Conservation (phyloP, 2,329 filamentous ascomycete species). For the Aspergillus aculeatinus region DNA sequence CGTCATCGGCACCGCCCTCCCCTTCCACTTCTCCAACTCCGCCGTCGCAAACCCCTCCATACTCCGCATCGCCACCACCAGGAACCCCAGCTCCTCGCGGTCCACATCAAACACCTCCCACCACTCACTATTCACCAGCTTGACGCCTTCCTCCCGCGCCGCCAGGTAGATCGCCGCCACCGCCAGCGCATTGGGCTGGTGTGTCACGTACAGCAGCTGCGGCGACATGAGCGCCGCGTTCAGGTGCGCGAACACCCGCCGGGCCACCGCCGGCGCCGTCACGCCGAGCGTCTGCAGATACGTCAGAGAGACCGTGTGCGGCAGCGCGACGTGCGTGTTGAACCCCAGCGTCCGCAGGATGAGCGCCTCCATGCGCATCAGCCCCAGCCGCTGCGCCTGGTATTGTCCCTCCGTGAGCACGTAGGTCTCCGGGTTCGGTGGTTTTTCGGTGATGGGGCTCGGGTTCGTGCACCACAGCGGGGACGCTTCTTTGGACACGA, state of each 20-base stretch:
- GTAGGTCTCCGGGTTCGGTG: conserved; percentile 54
- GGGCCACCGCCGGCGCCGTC: conserved; percentile 58
- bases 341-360: conserved; percentile 77
- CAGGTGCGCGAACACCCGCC: conserved; percentile 71
- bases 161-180: conserved; percentile 90
- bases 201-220: conserved; percentile 85
- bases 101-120: conserved; percentile 99
- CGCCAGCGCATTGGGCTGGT: conserved; percentile 82
- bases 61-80: conserved; percentile 83
- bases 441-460: conserved; percentile 24
- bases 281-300: conserved; percentile 89
- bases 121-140: conserved; percentile 82
- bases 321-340: conserved; percentile 79
- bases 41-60: conserved; percentile 67
- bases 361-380: conserved; percentile 73
- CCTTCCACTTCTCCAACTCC: conserved; percentile 59
- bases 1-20: conserved; percentile 56
- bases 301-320: conserved; percentile 82
- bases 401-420: conserved; percentile 74
- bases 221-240: conserved; percentile 84
- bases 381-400: conserved; percentile 59
- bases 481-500: conserved; percentile 62
- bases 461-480: conserved; percentile 48
- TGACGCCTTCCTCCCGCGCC: conserved; percentile 70
- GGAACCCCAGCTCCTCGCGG: conserved; percentile 86